Base-by-base conservation (phyloP, 495 filamentous ascomycete genomes). In the Rhizodiscina lignyota region DNA sequence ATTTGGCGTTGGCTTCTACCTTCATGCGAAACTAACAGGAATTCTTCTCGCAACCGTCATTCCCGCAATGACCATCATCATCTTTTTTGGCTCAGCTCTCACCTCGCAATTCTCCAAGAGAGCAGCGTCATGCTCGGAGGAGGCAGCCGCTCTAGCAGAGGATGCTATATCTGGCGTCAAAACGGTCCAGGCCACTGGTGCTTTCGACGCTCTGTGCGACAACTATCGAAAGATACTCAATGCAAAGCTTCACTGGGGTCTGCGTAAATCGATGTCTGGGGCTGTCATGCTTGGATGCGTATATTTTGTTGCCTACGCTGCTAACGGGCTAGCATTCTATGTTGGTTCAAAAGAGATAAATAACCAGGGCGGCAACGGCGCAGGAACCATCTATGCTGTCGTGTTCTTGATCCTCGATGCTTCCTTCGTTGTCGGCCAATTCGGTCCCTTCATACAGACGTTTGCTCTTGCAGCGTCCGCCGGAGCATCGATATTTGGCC, bases 311-410 rank as follows among this genome's bases (percentile, higher is more conserved):
- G 54, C 56, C 33, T 70, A 67, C 40, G 39, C 56, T 4, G 60
- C 63, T 19, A 69, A 67, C 38, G 53, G 60, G 0, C 45, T 72
- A 11, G 66, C 66, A 4, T 72, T 72, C 38, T 72, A 60, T 58
- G 43, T 64, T 23, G 68, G 68, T 5, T 48, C 55, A 41, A 53
- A 55, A 24, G 53, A 61, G 16, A 61, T 58, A 23, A 41, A 47
- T 0, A 48, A 50, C 30, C 59, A 53, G 1, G 40, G 53, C 3
- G 54, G 58, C 17, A 44, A 37, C 6, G 55, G 57, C n/a, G 57
- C 62, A 5, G 60, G 62, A 17, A 66, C 60, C 0, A 59, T 69
- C 5, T 64, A 67, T 21, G 64, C 59, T 37, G 65, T 58, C n/a
- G 59, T 72, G 6, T 63, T 70, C 32, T 51, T 68, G 0, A 56